Evolutionary conservation across 1,284 basidiomycete species (phyloP), one percentile per base, ranked within the genome.

Genomic region (Rhodotorula sp.): DNA sequence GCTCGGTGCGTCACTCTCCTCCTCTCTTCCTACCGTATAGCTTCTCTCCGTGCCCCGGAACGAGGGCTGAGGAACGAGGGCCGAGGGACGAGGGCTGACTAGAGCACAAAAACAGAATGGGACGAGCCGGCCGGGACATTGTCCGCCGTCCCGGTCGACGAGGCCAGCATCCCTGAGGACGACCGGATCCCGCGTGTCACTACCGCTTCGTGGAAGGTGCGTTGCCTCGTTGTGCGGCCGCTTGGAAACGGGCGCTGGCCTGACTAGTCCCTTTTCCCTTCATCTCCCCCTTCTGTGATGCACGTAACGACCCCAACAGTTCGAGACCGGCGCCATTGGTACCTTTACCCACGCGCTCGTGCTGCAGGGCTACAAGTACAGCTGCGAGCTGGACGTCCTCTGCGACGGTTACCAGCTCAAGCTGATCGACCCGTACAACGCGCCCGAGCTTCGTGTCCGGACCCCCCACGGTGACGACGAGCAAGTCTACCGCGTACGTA

Each of bases 61-160:
- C 34, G 34, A 34, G 34, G 34, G 23, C 2, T 58, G 21, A 43
- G 26, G 47, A 65, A 26, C 12, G 15, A 23, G 14, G 3, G 52
- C n/a, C 8, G 7, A 26, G 52, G 10, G 3, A 23, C n/a, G 7
- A 8, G 26, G 3, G 26, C 54, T 56, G 54, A 56, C 54, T 56
- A 12, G 26, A 26, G n/a, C 10, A 14, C 26, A 15, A 12, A 7
- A 15, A 29, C 54, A 56, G 68, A 96, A 81, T 93, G 90, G 89
- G 86, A 94, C 81, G 93, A 97, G 82, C 87, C 89, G 75, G 91
- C 96, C 96, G 5, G 97, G 96, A 46, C 82, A 89, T 87, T 99
- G 52, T 88, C 88, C 76, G 92, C 91, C 82, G 87, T 95, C 79
- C 83, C 86, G 46, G 84, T n/a, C n/a, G n/a, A n/a, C n/a, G n/a